Evolutionary conservation across 2,329 filamentous ascomycete genomes (phyloP).

Genomic region (Pseudogymnoascus sp.): DNA sequence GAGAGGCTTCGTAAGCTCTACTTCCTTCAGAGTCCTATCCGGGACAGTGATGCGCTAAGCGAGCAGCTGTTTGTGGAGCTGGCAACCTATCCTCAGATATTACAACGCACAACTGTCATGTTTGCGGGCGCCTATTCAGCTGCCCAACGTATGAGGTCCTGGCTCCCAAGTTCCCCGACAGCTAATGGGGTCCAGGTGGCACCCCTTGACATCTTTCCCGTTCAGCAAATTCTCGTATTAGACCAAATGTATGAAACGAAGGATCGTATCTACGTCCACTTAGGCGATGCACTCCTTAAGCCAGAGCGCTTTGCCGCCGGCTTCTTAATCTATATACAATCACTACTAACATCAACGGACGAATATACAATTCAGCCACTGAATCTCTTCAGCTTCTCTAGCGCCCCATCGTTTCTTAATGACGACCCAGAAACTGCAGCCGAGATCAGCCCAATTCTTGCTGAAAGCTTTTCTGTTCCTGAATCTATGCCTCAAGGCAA

Average conservation of each 20-base stretch:
- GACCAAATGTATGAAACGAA: background rate
- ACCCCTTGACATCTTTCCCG: background rate
- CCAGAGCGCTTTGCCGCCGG: background rate
- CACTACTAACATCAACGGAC: background rate
- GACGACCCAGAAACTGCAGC: background rate
- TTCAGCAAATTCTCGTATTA: background rate
- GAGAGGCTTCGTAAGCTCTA: slow-evolving; percentile 12
- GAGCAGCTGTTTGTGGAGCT: background rate
- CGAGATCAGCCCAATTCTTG: slow-evolving; percentile 14
- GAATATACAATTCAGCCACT: slow-evolving; percentile 6
- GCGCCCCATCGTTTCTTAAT: slow-evolving; percentile 12
- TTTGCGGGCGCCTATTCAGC: background rate
- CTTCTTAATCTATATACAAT: background rate
- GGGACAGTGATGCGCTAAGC: background rate
- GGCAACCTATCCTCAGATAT: background rate
- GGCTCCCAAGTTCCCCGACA: background rate
- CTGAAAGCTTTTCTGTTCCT: slow-evolving; percentile 14
- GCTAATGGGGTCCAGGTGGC: background rate
- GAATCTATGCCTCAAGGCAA: background rate
- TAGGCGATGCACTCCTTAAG: background rate
- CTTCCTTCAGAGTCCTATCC: slow-evolving; percentile 15
- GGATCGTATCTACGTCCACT: background rate
- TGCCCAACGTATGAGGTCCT: background rate
- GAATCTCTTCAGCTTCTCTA: slow-evolving; percentile 16
- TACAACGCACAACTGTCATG: background rate